phyloP scores from a whole-genome alignment of 1,284 basidiomycete genomes.

The Pseudozyma hubeiensis region DNA sequence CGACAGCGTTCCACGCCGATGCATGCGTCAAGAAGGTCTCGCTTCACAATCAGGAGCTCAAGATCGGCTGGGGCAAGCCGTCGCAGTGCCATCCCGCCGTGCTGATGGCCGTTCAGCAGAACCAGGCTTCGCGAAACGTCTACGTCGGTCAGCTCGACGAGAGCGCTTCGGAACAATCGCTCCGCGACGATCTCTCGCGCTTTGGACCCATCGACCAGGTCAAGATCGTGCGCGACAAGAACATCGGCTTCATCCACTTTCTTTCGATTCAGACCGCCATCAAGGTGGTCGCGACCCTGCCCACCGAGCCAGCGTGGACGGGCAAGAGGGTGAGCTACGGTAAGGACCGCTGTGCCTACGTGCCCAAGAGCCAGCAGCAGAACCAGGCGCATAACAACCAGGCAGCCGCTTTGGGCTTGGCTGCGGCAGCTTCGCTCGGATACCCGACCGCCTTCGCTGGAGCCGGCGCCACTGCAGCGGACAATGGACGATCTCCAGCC shows the following conservation, averaged over 20 bases:
- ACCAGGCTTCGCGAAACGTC: slow-evolving; percentile 66
- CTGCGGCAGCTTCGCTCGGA: slow-evolving; percentile 65
- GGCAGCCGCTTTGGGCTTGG: slow-evolving; percentile 67
- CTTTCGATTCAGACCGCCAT: slow-evolving; percentile 66
- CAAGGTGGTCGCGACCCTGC: slow-evolving; percentile 63
- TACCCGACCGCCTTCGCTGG: slow-evolving; percentile 59
- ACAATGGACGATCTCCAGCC: slow-evolving; percentile 40
- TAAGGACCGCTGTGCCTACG: slow-evolving; percentile 67
- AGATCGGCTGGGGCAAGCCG: slow-evolving; percentile 69
- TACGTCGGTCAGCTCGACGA: slow-evolving; percentile 66
- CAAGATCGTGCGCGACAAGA: slow-evolving; percentile 68
- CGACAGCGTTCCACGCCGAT: slow-evolving; percentile 67
- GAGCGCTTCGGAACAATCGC: slow-evolving; percentile 56
- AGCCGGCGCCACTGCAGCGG: slow-evolving; percentile 13
- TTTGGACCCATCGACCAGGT: slow-evolving; percentile 68
- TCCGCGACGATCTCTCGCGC: slow-evolving; percentile 61
- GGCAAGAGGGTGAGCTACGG: slow-evolving; percentile 66
- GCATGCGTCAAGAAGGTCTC: slow-evolving; percentile 66
- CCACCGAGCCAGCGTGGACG: slow-evolving; percentile 62
- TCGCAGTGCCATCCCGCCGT: slow-evolving; percentile 60
- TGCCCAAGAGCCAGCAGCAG: slow-evolving; percentile 67
- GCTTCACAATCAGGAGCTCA: slow-evolving; percentile 66
- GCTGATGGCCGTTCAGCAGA: slow-evolving; percentile 66
- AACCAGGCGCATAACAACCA: slow-evolving; percentile 68
- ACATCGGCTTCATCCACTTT: slow-evolving; percentile 68